Conservation (phyloP, 1,139 yeast genomes). For the Geotrichum phurueaensis region DNA sequence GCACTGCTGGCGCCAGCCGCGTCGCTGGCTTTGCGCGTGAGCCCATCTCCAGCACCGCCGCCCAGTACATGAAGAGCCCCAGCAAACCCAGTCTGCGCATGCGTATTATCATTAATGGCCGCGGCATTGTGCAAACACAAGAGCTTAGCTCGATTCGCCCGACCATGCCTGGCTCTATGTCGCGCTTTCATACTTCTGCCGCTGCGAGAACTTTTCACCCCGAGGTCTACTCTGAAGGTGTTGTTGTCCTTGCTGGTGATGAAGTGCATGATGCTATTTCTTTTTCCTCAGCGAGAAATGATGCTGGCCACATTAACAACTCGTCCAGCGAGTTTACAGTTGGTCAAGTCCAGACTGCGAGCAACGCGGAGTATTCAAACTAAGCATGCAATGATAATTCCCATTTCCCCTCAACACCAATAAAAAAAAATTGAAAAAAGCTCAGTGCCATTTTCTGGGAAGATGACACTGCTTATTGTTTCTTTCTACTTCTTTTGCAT, state of each 20-base stretch:
- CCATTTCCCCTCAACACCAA: background rate
- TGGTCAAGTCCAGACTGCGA: background rate
- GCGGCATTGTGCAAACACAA: slow-evolving; percentile 11
- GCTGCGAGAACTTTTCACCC: background rate
- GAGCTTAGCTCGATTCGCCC: slow-evolving; percentile 9
- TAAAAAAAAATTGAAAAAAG: no score
- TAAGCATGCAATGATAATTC: background rate
- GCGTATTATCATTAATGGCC: slow-evolving; percentile 12
- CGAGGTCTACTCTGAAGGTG: background rate
- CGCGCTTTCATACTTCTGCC: slow-evolving; percentile 1
- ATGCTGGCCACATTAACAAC: background rate
- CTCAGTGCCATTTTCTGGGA: background rate
- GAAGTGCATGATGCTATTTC: background rate
- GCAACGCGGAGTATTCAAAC: background rate
- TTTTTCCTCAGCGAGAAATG: background rate
- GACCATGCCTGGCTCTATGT: background rate
- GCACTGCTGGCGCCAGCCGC: background rate
- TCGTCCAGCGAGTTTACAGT: background rate
- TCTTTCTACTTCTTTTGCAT: background rate
- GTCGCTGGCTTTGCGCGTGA: background rate
- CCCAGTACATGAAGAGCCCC: background rate
- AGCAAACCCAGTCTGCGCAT: slow-evolving; percentile 9
- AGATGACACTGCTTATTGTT: background rate
- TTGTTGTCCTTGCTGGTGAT: background rate
- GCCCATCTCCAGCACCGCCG: background rate